Evolutionary conservation across 768 basidiomycete species (phyloP), one percentile per base, ranked within the genome.

Genomic region (Boletus reticuloceps): DNA sequence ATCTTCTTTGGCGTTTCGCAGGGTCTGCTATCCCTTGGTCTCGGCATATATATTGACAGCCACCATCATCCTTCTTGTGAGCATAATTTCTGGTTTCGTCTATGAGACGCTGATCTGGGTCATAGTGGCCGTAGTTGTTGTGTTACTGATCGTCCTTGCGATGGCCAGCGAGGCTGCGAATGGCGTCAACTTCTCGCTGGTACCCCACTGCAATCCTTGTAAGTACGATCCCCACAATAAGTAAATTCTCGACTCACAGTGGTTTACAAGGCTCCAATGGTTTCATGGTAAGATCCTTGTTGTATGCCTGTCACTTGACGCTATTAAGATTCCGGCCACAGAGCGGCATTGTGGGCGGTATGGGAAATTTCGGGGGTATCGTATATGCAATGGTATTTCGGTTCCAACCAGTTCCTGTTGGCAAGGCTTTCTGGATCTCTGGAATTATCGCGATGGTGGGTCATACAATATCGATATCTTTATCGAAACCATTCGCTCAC

Each of bases 321-420:
- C 17, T 17, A 13, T 44, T 16, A 1, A 17, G 9, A 29, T 29
- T 29, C 27, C 27, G 8, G 6, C 16, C 16, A 17, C 50, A 69
- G 58, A 73, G 60, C 50, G 78, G 68, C 43, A 70, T 74, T 50
- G 79, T 77, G 37, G 74, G 79, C 14, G 66, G 60, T 2, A 61
- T 71, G 53, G 77, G 74, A 49, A 67, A 70, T 69, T 14, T 79
- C 46, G 78, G 82, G 5, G 82, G 82, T 5, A 68, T 82, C 45
- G 55, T 78, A 25, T 82, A 77, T 38, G 78, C 80, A 1, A 58
- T 82, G 0, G 63, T 83, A 19, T 55, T 55, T 37, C 47, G 54
- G 19, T 50, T 50, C 48, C 54, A 55, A 39, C 48, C 54, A 11
- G 20, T 32, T 20, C 54, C 54, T 13, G 1, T 40, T 17, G 54